These are phyloP conservation scores for Coriaria nepalensis DNA, from an alignment of 306 rosid genomes.

Conservation along the genomic window DNA sequence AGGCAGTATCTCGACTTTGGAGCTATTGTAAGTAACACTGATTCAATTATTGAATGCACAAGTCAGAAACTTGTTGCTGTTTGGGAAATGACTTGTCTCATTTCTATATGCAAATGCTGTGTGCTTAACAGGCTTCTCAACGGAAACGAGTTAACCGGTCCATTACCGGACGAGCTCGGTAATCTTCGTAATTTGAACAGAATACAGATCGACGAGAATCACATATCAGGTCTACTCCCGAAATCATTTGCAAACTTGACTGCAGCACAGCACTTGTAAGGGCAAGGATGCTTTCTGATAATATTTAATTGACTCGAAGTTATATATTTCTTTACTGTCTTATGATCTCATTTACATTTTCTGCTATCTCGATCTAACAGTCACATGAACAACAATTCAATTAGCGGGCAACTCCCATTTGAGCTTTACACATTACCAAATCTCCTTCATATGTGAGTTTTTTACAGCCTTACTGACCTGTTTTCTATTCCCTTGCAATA, in stretches of 20 bases:
- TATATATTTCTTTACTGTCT: conserved; percentile 7
- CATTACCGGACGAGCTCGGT: conserved; percentile 78
- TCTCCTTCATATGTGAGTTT: conserved; percentile 75
- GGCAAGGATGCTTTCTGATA: conserved; percentile 15
- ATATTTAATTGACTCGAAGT: conserved; percentile 7
- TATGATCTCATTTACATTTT: neutral
- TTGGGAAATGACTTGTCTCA: too few relatives aligned
- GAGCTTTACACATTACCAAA: conserved; percentile 47
- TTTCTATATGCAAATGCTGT: neutral
- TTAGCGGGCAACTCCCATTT: conserved; percentile 68
- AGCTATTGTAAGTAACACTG: conserved; percentile 59
- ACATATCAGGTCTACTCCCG: conserved; percentile 64
- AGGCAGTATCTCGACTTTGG: conserved; percentile 53
- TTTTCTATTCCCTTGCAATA: neutral
- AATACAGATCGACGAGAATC: conserved; percentile 68
- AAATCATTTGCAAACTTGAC: conserved; percentile 52
- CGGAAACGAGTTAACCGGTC: conserved; percentile 66
- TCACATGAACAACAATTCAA: conserved; percentile 97
- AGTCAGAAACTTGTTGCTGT: too few relatives aligned
- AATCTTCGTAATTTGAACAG: conserved; percentile 46
- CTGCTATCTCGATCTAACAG: conserved; percentile 34
- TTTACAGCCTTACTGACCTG: neutral
- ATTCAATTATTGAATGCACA: neutral
- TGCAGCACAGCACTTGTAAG: conserved; percentile 68
- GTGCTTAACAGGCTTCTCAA: conserved; percentile 53